Conservation (phyloP, 208 protist species). For the Acanthamoeba sp. region DNA sequence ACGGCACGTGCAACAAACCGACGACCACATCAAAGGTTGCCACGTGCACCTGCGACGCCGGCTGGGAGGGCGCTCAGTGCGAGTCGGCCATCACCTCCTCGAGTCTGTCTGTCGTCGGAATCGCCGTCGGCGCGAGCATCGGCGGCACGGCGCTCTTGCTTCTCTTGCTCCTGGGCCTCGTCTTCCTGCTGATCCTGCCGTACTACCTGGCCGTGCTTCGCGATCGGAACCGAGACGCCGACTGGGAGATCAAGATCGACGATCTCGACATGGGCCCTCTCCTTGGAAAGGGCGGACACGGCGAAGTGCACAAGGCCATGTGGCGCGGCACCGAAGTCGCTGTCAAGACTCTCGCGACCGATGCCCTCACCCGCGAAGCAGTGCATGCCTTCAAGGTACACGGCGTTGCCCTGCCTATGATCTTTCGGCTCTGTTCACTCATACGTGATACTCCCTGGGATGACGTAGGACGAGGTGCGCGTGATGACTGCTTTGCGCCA, state of each 20-base stretch:
- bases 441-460: no score
- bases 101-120: not conserved
- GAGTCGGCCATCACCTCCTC: not conserved
- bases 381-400: not conserved
- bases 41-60: not conserved
- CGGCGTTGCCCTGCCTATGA: no score
- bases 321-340: not conserved
- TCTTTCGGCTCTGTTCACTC: no score
- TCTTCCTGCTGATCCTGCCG: not conserved
- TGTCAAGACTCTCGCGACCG: not conserved
- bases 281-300: not conserved
- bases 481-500: not conserved
- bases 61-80: not conserved
- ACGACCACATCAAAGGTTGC: not conserved
- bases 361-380: not conserved
- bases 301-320: no score
- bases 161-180: not conserved
- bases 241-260: not conserved
- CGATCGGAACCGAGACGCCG: not conserved
- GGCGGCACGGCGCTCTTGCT: not conserved
- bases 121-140: not conserved
- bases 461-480: not conserved
- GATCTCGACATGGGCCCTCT: not conserved
- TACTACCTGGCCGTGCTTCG: not conserved
- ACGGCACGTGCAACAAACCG: not conserved